These are phyloP conservation scores for Citrus glauca DNA, from an alignment of 345 rosid genomes.

Conservation along the genomic window DNA sequence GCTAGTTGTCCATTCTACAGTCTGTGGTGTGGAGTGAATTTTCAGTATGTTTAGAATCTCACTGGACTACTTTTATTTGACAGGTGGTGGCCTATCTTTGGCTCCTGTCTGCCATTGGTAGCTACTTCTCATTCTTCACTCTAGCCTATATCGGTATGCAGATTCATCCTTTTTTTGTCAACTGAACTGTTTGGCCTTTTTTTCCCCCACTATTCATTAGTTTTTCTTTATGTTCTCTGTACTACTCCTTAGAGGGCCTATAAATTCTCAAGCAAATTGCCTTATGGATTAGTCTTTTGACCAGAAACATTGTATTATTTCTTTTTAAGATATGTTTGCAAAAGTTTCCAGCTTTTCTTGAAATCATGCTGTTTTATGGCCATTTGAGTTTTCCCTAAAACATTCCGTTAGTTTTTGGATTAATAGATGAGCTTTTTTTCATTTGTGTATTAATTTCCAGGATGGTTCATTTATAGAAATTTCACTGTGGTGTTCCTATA, in stretches of 20 bases:
- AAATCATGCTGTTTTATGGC: background rate
- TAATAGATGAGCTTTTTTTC: background rate
- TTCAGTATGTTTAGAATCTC: background rate
- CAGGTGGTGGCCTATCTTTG: slow-evolving; percentile 89
- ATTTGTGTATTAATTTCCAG: background rate
- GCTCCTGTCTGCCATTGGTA: slow-evolving; percentile 79
- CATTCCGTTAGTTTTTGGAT: background rate
- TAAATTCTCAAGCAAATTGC: background rate
- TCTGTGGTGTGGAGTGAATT: background rate
- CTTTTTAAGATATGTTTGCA: background rate
- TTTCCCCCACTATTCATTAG: background rate
- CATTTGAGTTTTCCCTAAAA: background rate
- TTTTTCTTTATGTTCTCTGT: no score
- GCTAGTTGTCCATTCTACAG: background rate
- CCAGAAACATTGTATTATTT: background rate
- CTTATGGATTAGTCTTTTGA: background rate
- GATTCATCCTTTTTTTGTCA: slow-evolving; percentile 9
- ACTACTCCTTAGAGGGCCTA: background rate
- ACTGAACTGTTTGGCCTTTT: background rate
- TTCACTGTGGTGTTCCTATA: background rate
- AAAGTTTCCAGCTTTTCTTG: background rate
- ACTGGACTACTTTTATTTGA: slow-evolving; percentile 12
- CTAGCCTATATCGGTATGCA: slow-evolving; percentile 77
- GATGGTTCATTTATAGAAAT: background rate
- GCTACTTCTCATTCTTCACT: slow-evolving; percentile 82